Conservation (phyloP, 1,284 basidiomycete species). For the Schizopora paradoxa region DNA sequence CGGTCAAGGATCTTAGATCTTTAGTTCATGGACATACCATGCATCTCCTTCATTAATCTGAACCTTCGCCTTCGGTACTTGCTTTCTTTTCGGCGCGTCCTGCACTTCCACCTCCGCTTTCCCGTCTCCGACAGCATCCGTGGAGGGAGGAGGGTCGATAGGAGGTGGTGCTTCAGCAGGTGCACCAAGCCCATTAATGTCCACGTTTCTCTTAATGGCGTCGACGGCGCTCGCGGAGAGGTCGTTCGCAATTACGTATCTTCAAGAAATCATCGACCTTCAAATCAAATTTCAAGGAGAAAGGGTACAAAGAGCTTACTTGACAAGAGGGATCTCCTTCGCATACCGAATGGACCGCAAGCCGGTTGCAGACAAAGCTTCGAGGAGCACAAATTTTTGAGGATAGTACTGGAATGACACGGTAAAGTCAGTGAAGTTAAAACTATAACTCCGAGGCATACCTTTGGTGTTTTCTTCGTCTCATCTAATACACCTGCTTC, state of each 20-base stretch:
- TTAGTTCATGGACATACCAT: slow-evolving; percentile 50
- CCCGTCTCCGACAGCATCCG: too few relatives aligned
- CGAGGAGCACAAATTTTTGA: slow-evolving; percentile 79
- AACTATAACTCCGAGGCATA: not conserved
- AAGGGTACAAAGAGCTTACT: slow-evolving; percentile 39
- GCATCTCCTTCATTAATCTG: slow-evolving; percentile 88
- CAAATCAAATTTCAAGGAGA: slow-evolving; percentile 5
- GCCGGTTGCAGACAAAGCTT: slow-evolving; percentile 94
- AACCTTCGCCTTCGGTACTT: slow-evolving; percentile 47
- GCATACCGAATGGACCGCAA: slow-evolving; percentile 96
- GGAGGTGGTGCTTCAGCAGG: too few relatives aligned
- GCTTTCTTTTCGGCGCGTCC: slow-evolving; percentile 19
- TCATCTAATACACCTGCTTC: slow-evolving; percentile 1
- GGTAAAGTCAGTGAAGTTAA: slow-evolving; percentile 17
- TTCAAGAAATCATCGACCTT: slow-evolving; percentile 7
- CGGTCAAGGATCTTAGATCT: too few relatives aligned
- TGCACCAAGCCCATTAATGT: slow-evolving; percentile 77
- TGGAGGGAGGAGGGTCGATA: too few relatives aligned
- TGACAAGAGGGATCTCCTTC: slow-evolving; percentile 91
- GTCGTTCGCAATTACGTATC: slow-evolving; percentile 93
- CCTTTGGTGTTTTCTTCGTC: slow-evolving; percentile 4
- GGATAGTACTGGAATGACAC: slow-evolving; percentile 43
- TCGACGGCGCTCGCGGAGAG: slow-evolving; percentile 78
- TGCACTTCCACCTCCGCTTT: slow-evolving; percentile 20
- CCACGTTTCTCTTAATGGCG: slow-evolving; percentile 86